phyloP scores from a whole-genome alignment of 768 basidiomycete genomes.

The Lentinula aciculospora region DNA sequence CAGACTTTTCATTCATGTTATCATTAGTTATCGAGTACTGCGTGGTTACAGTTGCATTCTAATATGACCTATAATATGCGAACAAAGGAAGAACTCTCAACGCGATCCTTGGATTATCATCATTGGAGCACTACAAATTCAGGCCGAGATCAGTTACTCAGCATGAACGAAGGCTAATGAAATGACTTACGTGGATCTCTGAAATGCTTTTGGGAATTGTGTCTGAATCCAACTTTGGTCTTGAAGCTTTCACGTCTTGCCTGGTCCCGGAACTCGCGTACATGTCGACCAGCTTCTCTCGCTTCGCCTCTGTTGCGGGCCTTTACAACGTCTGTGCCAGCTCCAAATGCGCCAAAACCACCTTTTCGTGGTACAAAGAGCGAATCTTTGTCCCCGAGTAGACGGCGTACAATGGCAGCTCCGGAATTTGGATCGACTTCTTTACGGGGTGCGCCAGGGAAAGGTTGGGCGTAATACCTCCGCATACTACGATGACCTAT shows the following conservation, averaged over 20 bases:
- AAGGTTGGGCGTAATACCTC: constrained; percentile 82
- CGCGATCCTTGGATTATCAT: no score
- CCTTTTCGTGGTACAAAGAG: constrained; percentile 81
- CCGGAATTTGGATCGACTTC: constrained; percentile 66
- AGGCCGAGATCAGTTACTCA: constrained; percentile 7
- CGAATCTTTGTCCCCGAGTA: constrained; percentile 78
- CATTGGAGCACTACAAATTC: constrained; percentile 24
- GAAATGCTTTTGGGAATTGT: constrained; percentile 87
- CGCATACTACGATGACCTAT: constrained; percentile 89
- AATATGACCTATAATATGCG: neutral
- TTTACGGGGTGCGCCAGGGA: constrained; percentile 39
- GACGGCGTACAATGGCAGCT: constrained; percentile 67
- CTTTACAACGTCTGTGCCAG: constrained; percentile 77
- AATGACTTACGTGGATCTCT: constrained; percentile 48
- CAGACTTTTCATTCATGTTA: constrained; percentile 3
- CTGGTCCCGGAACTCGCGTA: constrained; percentile 80
- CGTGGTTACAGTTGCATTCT: neutral
- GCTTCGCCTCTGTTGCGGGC: constrained; percentile 96
- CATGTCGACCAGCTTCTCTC: constrained; percentile 82
- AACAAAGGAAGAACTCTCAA: no score
- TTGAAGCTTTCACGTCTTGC: constrained; percentile 76
- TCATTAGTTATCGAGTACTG: neutral
- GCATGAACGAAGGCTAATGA: neutral
- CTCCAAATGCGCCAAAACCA: constrained; percentile 83
- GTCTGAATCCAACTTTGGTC: constrained; percentile 71